Base-by-base conservation (phyloP, 257 asterid genomes). In the Primulina eburnea region DNA sequence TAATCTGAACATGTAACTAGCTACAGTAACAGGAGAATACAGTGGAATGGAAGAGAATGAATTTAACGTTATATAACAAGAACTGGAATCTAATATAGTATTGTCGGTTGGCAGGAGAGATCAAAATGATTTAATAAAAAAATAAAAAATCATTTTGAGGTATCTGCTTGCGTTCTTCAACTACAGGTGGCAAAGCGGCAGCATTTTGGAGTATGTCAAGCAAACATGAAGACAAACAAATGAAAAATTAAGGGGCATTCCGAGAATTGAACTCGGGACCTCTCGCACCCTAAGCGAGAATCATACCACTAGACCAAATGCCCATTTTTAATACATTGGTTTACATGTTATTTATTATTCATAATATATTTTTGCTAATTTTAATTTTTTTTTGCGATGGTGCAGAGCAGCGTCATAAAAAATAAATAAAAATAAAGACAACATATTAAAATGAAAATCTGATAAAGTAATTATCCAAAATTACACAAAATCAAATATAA, bases 221-320 rank as follows among this genome's bases (percentile, higher is more conserved):
- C 50, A 43, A 43, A 43, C 5, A 43, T 12, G 3, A 43, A 11
- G 5, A 11, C 1, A 43, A 11, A 11, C 3, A 3, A 8, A 0
- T 7, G 43, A 24, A 40, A 40, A 29, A 8, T 1, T 16, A 52
- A 3, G 92, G 90, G 95, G 92, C 92, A 84, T 84, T 84, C 86
- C 85, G 86, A 86, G 89, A 84, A 84, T 88, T 86, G 92, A 88
- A 88, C 92, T 85, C 89, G 85, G 84, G 89, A 85, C 93, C 93
- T 87, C 96, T 89, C 84, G 87, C 91, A 89, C 93, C 89, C 88
- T 87, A 84, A 86, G 89, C 85, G 84, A 87, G 88, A 85, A 85
- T 85, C 89, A 85, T 80, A 78, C 91, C 90, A 85, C 89, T 85
- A 87, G 89, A 87, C 86, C 91, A 85, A 87, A 85, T 85, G 88